A percentile compares a stretch with the other conserved stretches of the same genome.
These are phyloP conservation scores for Hura crepitans DNA, from an alignment of 441 rosid genomes.

Conservation along the genomic window DNA sequence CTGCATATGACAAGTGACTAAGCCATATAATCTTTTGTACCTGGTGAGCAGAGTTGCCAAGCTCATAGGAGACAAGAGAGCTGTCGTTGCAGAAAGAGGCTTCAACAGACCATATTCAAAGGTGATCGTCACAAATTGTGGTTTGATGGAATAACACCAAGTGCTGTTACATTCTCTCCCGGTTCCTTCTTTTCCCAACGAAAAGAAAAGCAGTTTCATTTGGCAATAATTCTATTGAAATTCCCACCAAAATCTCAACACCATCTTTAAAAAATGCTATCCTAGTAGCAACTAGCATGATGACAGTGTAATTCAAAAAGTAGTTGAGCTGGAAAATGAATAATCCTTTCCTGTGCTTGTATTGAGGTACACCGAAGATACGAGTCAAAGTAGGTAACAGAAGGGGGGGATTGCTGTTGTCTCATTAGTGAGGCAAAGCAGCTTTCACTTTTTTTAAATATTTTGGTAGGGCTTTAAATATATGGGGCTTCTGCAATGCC, in stretches of 20 bases:
- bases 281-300: not conserved
- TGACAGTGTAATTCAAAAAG: conserved; percentile 4
- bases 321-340: not conserved
- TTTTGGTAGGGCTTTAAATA: too few relatives aligned
- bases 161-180: not conserved
- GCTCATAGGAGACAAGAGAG: conserved; percentile 80
- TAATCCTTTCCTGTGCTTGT: too few relatives aligned
- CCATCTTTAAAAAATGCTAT: not conserved
- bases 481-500: not conserved
- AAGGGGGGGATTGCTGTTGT: too few relatives aligned
- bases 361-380: too few relatives aligned
- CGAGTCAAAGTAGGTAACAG: too few relatives aligned
- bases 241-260: conserved; percentile 13
- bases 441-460: too few relatives aligned
- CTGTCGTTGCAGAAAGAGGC: conserved; percentile 84
- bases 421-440: too few relatives aligned
- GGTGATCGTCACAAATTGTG: conserved; percentile 66
- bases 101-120: conserved; percentile 85
- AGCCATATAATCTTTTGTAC: not conserved
- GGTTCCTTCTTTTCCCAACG: not conserved
- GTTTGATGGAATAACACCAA: conserved; percentile 41
- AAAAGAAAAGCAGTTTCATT: conserved; percentile 11
- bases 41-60: conserved; percentile 63
- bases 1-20: not conserved
- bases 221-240: conserved; percentile 16